Evolutionary conservation across 805 yeast genomes (phyloP).

Genomic region (Tetrapisispora namnaoensis): DNA sequence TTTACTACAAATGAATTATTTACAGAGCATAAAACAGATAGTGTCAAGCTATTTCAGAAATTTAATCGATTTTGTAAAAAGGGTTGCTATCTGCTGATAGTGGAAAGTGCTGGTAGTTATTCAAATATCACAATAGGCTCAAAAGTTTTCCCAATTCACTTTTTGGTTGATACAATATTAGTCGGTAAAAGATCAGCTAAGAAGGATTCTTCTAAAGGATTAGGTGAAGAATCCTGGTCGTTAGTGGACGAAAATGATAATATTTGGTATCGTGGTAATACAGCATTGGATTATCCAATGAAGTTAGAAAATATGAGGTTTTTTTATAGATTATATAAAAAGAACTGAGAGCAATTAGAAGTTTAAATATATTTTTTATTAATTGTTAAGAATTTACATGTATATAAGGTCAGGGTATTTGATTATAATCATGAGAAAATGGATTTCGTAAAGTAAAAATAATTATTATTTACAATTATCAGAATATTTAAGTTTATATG

Average conservation of each 20-base stretch:
- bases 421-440: too few relatives aligned
- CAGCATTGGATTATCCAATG: conserved; percentile 47
- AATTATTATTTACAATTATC: background rate
- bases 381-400: too few relatives aligned
- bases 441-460: background rate
- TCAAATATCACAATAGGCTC: conserved; percentile 70
- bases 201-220: background rate
- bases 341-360: conserved; percentile 26
- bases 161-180: conserved; percentile 62
- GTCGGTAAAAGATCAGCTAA: conserved; percentile 38
- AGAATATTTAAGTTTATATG: background rate
- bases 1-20: conserved; percentile 87
- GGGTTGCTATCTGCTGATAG: conserved; percentile 55
- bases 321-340: conserved; percentile 64
- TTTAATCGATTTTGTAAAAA: conserved; percentile 40
- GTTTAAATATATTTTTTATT: background rate
- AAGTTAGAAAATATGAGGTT: conserved; percentile 83
- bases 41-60: conserved; percentile 49
- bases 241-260: conserved; percentile 58
- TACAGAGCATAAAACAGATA: conserved; percentile 50
- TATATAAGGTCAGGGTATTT: too few relatives aligned
- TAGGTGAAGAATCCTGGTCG: conserved; percentile 54
- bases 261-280: conserved; percentile 64
- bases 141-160: conserved; percentile 74
- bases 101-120: conserved; percentile 87